A percentile compares a stretch with the other conserved stretches of the same genome.
These are phyloP conservation scores for Thermothelomyces thermophilus DNA, from an alignment of 2,329 filamentous ascomycete species.

Conservation along the genomic window DNA sequence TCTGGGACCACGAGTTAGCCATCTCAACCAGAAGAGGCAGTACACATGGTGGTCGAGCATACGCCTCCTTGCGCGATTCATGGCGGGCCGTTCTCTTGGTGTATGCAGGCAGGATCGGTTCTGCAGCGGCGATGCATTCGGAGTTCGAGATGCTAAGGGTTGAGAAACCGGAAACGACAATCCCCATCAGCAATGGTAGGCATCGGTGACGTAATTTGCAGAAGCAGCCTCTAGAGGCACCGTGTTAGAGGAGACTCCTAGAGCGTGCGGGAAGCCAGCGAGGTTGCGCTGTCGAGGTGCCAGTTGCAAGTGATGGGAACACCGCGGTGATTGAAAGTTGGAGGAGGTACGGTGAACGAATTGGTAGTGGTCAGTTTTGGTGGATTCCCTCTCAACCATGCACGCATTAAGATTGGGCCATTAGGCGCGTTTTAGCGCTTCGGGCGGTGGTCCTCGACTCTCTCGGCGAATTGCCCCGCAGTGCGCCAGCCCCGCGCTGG, in stretches of 20 bases:
- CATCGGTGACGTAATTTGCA: conserved; percentile 32
- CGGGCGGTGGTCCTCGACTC: background rate
- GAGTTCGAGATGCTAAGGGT: conserved; percentile 38
- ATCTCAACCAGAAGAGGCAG: background rate
- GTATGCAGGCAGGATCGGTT: conserved; percentile 26
- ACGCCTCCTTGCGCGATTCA: conserved; percentile 63
- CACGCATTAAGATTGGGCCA: conserved; percentile 6
- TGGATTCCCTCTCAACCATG: background rate
- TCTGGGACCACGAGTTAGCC: conserved; percentile 45
- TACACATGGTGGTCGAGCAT: conserved; percentile 22
- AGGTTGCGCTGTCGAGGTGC: background rate
- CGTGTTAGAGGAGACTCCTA: conserved; percentile 13
- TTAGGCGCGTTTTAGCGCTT: conserved; percentile 15
- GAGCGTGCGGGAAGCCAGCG: conserved; percentile 1
- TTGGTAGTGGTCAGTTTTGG: conserved; percentile 9
- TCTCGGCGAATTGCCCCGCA: background rate
- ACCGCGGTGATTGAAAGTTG: background rate
- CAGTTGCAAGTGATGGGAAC: conserved; percentile 2
- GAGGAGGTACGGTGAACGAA: conserved; percentile 18
- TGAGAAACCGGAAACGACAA: conserved; percentile 37
- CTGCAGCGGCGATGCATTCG: conserved; percentile 42
- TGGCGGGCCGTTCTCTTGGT: conserved; percentile 36
- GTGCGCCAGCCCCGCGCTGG: background rate
- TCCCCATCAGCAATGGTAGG: conserved; percentile 38
- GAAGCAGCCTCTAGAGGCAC: conserved; percentile 21